Evolutionary conservation across 108 stramenopile species (phyloP), one percentile per base, ranked within the genome.

Genomic region (Parietichytrium sp.): DNA sequence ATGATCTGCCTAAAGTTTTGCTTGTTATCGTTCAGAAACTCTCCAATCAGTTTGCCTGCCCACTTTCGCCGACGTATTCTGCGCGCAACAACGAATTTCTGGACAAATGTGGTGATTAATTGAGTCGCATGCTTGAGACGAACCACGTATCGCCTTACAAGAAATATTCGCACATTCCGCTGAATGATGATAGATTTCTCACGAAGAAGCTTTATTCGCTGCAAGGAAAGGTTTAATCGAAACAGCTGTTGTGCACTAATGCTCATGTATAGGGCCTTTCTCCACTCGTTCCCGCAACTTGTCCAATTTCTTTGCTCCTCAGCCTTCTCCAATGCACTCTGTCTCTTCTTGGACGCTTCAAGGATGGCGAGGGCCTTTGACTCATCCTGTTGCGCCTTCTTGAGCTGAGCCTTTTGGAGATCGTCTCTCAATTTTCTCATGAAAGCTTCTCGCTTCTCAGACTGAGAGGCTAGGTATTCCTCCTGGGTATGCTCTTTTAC

Each of bases 1-100:
- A 72, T 72, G 42, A 72, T 72, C 42, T 72, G 61, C 15, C 61
- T 8, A 27, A 72, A 72, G 42, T 72, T 72, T 12, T 45, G 15
- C 38, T 42, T 33, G 20, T 72, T 72, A 42, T 72, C 61, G 10
- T 45, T 20, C 8, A 72, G 20, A 27, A 72, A 72, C 20, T 72
- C 38, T 42, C 36, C 2, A 15, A 72, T 72, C 6, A 6, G 13
- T 6, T 72, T 33, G 1, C 38, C 61, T n/a, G 36, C 36, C 61
- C 61, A 72, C 20, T 45, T 23, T 20, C 45, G 20, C 61, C 25
- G 18, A 42, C 61, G 61, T 42, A 45, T 72, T 16, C 42, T 16
- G 6, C 61, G 61, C 18, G 20, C 36, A 25, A 25, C 23, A 8
- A 72, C 61, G 20, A 72, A 33, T 0, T 33, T 18, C 23, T 42